These are phyloP conservation scores for Fonsecaea erecta DNA, from an alignment of 2,329 filamentous ascomycete species.

Conservation along the genomic window DNA sequence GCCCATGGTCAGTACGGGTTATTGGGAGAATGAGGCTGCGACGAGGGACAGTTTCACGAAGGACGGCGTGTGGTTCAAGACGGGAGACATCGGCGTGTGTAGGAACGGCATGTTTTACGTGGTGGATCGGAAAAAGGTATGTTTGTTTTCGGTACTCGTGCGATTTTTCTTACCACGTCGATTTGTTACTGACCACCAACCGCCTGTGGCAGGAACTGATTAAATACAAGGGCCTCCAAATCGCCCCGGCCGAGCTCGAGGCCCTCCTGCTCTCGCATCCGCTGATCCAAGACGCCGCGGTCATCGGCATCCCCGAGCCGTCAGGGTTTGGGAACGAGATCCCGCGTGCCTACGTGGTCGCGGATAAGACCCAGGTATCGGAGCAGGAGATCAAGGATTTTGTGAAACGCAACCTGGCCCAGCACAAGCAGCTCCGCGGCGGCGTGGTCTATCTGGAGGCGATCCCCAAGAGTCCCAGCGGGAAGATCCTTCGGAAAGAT, in stretches of 20 bases:
- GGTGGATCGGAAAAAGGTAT: constrained; percentile 76
- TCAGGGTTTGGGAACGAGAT: constrained; percentile 46
- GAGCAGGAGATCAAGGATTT: constrained; percentile 43
- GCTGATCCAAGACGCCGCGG: constrained; percentile 51
- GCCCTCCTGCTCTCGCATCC: constrained; percentile 50
- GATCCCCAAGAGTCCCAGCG: constrained; percentile 47
- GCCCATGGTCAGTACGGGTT: constrained; percentile 51
- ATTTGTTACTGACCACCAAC: constrained; percentile 48
- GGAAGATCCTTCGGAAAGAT: constrained; percentile 45
- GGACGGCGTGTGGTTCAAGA: constrained; percentile 82
- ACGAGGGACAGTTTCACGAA: constrained; percentile 38
- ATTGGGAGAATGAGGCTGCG: constrained; percentile 36
- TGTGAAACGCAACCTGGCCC: constrained; percentile 40
- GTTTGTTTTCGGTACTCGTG: no score
- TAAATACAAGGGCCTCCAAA: constrained; percentile 61
- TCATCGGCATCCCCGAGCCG: constrained; percentile 49
- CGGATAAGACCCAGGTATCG: constrained; percentile 37
- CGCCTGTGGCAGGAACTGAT: constrained; percentile 53
- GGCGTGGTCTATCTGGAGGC: constrained; percentile 44
- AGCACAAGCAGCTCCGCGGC: constrained; percentile 44
- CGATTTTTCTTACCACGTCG: no score
- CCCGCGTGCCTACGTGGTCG: constrained; percentile 52
- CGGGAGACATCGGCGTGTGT: constrained; percentile 81
- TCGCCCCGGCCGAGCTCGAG: constrained; percentile 56
- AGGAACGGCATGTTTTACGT: constrained; percentile 85